phyloP scores from a whole-genome alignment of 306 rosid species.

The Vachellia pachyceras region DNA sequence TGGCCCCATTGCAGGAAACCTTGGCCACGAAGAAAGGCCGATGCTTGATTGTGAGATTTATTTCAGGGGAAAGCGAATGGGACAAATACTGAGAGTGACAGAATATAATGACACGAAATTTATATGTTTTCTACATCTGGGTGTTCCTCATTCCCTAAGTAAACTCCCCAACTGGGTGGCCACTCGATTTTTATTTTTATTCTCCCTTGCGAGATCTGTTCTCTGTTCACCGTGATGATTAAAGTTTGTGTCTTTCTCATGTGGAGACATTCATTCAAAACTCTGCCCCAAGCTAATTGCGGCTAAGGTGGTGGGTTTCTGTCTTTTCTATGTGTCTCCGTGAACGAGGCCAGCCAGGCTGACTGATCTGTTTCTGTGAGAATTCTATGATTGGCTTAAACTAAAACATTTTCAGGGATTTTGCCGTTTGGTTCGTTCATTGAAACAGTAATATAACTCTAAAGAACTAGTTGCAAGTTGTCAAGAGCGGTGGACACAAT shows the following conservation, averaged over 20 bases:
- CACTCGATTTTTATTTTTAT: constrained; percentile 28
- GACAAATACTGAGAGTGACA: constrained; percentile 42
- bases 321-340: constrained; percentile 12
- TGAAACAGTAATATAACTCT: constrained; percentile 42
- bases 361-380: constrained; percentile 33
- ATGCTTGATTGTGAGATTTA: constrained; percentile 41
- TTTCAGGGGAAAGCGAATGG: constrained; percentile 37
- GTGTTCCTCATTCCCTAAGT: constrained; percentile 56
- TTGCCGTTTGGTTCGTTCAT: constrained; percentile 40
- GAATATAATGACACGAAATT: constrained; percentile 27
- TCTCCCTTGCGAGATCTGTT: constrained; percentile 26
- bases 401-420: constrained; percentile 29
- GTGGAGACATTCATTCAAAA: constrained; percentile 28
- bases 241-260: constrained; percentile 47
- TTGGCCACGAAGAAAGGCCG: constrained; percentile 57
- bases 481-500: constrained; percentile 65
- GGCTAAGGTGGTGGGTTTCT: constrained; percentile 26
- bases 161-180: constrained; percentile 40
- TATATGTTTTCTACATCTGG: constrained; percentile 49
- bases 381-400: constrained; percentile 37
- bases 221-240: constrained; percentile 38
- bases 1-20: constrained; percentile 61
- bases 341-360: constrained; percentile 36
- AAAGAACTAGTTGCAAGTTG: constrained; percentile 43
- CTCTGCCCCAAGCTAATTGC: constrained; percentile 8